These are phyloP conservation scores for Dipteronia sinensis DNA, from an alignment of 345 rosid genomes.

Conservation along the genomic window DNA sequence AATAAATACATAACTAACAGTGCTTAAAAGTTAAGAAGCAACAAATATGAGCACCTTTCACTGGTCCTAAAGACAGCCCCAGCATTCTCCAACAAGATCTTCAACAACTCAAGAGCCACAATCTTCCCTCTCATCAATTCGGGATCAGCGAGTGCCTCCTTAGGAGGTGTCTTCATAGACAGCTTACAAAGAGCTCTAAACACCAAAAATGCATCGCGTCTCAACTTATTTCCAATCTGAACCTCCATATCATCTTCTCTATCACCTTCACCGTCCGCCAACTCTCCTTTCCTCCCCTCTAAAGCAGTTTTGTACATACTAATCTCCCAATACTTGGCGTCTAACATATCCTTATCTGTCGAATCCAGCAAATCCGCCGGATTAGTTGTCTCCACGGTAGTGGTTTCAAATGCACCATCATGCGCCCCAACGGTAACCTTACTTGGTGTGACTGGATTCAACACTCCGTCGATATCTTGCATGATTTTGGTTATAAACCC, in stretches of 20 bases:
- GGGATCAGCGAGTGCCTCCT: conserved; percentile 89
- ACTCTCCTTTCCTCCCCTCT: conserved; percentile 98
- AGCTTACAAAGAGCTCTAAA: conserved; percentile 98
- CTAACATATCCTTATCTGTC: conserved; percentile 92
- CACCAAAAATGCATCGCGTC: conserved; percentile 98
- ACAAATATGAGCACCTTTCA: conserved; percentile 61
- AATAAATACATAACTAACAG: neutral
- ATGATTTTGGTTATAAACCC: conserved; percentile 69
- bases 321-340: conserved; percentile 99
- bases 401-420: conserved; percentile 69
- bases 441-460: conserved; percentile 50
- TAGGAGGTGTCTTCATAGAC: conserved; percentile 98
- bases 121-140: conserved; percentile 95
- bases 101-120: conserved; percentile 95
- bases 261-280: conserved; percentile 87
- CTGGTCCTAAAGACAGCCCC: conserved; percentile 99
- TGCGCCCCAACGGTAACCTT: conserved; percentile 55
- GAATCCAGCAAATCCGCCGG: conserved; percentile 70
- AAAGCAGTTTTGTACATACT: conserved; percentile 98
- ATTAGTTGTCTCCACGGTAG: conserved; percentile 60
- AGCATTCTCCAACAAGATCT: conserved; percentile 96
- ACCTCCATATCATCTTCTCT: conserved; percentile 93
- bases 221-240: conserved; percentile 97
- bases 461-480: conserved; percentile 58
- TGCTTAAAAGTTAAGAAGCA: neutral